Evolutionary conservation across 1,284 basidiomycete genomes (phyloP), one percentile per base, ranked within the genome.

Genomic region (Termitomyces sp.): DNA sequence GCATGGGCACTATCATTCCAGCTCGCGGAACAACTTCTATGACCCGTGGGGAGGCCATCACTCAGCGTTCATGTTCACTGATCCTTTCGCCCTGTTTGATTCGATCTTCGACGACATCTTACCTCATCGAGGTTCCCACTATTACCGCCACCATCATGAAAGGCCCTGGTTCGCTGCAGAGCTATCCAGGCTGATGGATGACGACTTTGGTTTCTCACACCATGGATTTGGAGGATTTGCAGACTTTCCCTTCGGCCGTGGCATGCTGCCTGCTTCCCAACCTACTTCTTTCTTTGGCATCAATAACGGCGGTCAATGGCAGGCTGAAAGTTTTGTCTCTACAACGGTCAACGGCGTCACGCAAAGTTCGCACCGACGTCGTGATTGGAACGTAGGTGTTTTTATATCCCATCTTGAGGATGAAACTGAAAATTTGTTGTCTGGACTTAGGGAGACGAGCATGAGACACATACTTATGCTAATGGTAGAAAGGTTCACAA

Each of bases 51-150:
- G 47, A 30, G 47, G 64, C 56, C 47, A 52, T 53, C 58, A 59
- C 65, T 52, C 58, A 58, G 62, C 63, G 15, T 74, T 68, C 53
- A 65, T 62, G 17, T 90, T 88, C 70, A 83, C 81, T 1, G 86
- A 91, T 64, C 89, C 88, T 2, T 90, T 89, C 65, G 72, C 75
- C 31, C 68, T 90, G 30, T 90, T 90, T 68, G 76, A 88, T 58
- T 75, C 78, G 5, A 79, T 88, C 52, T 88, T 90, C 56, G 78
- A 79, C 26, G 77, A 75, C 61, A 69, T 30, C 69, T 58, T 39
- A 13, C 52, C 54, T 33, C n/a, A 26, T 49, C 47, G n/a, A 19
- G 49, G 49, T 28, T 41, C 40, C 50, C 63, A 60, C 42, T 60
- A 61, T 19, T 55, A 53, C 40, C 54, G 49, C 24, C 58, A 61